Percentiles rank a stretch among this genome's conserved stretches.
Conservation (phyloP, 768 basidiomycete genomes). For the Podaxis pistillaris region DNA sequence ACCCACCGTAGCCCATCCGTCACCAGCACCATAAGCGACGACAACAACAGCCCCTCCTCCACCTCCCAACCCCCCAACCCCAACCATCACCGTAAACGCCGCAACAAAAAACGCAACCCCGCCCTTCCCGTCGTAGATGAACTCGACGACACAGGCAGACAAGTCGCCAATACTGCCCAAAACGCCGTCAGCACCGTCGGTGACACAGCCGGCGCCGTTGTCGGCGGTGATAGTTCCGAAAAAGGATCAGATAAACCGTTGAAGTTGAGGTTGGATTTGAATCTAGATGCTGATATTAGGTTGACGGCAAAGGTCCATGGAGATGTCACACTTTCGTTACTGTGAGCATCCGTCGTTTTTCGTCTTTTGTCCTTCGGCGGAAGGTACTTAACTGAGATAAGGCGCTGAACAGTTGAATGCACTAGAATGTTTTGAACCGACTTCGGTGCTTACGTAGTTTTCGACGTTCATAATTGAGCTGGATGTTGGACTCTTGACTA, state of each 20-base stretch:
- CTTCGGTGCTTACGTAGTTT: background rate
- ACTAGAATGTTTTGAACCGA: background rate
- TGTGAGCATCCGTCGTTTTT: slow-evolving; percentile 21
- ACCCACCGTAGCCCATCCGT: slow-evolving; percentile 11
- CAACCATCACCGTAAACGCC: slow-evolving; percentile 12
- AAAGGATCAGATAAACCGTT: slow-evolving; percentile 17
- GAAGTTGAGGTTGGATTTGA: slow-evolving; percentile 30
- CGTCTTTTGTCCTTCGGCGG: background rate
- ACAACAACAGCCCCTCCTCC: background rate
- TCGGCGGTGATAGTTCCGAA: slow-evolving; percentile 10
- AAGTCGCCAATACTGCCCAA: slow-evolving; percentile 1
- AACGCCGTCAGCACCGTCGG: background rate
- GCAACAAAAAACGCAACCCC: slow-evolving; percentile 13
- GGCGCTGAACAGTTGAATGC: slow-evolving; percentile 9
- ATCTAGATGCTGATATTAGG: slow-evolving; percentile 32
- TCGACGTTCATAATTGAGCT: background rate
- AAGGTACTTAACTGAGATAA: slow-evolving; percentile 13
- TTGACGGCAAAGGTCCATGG: slow-evolving; percentile 33
- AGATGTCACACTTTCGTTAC: slow-evolving; percentile 31
- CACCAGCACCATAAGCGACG: slow-evolving; percentile 3
- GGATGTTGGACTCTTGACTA: no score
- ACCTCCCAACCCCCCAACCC: no score
- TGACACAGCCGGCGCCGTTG: background rate
- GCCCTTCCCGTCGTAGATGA: slow-evolving; percentile 22
- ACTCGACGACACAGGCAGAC: slow-evolving; percentile 16